These are phyloP conservation scores for Ophiostoma quercus DNA, from an alignment of 2,329 filamentous ascomycete species.

Conservation along the genomic window DNA sequence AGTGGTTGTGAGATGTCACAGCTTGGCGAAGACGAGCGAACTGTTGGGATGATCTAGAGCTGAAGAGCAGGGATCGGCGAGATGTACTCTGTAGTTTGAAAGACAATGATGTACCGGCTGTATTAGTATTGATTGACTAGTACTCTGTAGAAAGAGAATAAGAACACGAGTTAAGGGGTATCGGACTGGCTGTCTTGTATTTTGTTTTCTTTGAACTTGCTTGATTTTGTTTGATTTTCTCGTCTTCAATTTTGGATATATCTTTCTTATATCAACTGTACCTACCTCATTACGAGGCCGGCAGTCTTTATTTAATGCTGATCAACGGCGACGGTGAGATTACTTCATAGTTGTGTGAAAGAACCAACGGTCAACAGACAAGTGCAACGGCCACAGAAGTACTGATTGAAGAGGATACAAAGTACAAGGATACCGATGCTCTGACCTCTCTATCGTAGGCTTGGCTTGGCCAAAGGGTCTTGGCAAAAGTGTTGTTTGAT, in stretches of 20 bases:
- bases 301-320: no score
- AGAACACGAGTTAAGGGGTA: background rate
- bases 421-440: background rate
- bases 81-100: background rate
- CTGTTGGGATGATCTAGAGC: background rate
- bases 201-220: background rate
- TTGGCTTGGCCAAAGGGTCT: background rate
- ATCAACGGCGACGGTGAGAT: no score
- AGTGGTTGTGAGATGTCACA: background rate
- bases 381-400: no score
- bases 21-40: background rate
- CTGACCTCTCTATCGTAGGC: background rate
- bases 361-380: background rate
- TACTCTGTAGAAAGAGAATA: background rate
- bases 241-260: background rate
- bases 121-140: no score
- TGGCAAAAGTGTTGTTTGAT: constrained; percentile 19
- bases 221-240: background rate
- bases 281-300: no score
- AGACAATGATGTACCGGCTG: background rate
- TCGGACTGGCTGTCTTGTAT: background rate
- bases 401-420: background rate
- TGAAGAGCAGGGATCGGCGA: background rate
- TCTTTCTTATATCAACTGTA: no score
- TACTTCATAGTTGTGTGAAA: no score